Conservation (phyloP, 129 eudicot species). For the Sambucus nigra region DNA sequence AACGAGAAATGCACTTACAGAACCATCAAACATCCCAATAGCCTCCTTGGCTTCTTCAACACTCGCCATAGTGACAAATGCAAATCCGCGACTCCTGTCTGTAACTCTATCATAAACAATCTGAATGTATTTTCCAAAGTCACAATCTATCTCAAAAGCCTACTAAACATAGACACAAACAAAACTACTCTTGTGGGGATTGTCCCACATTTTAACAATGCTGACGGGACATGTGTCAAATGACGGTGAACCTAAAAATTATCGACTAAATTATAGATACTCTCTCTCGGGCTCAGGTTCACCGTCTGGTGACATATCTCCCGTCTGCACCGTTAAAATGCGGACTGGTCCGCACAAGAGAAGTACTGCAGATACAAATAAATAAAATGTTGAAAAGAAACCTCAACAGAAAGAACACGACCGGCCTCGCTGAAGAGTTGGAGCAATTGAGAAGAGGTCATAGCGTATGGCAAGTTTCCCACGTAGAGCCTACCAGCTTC, state of each 20-base stretch:
- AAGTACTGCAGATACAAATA: background rate
- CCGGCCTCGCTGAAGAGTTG: constrained; percentile 80
- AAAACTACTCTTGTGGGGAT: too few species aligned
- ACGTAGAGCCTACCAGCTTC: constrained; percentile 68
- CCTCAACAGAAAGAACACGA: constrained; percentile 58
- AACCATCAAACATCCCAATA: constrained; percentile 77
- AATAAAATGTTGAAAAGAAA: constrained; percentile 5
- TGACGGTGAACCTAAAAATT: too few species aligned
- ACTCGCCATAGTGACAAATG: constrained; percentile 81
- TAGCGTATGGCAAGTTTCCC: constrained; percentile 82
- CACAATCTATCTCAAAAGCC: too few species aligned
- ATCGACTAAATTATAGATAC: too few species aligned
- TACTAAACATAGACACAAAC: too few species aligned
- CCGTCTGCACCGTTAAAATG: too few species aligned
- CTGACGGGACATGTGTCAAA: too few species aligned
- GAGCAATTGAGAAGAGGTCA: constrained; percentile 62
- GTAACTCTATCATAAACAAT: constrained; percentile 81
- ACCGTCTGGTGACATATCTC: too few species aligned
- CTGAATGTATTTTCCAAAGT: constrained; percentile 25
- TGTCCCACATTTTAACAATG: too few species aligned
- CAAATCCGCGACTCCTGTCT: constrained; percentile 94
- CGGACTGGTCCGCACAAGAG: background rate
- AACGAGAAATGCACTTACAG: constrained; percentile 49
- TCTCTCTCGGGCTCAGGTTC: too few species aligned
- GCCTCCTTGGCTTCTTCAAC: constrained; percentile 70